A percentile compares a stretch with the other conserved stretches of the same genome.
Evolutionary conservation across 768 basidiomycete species (phyloP).

Genomic region (Myochromella boudieri): DNA sequence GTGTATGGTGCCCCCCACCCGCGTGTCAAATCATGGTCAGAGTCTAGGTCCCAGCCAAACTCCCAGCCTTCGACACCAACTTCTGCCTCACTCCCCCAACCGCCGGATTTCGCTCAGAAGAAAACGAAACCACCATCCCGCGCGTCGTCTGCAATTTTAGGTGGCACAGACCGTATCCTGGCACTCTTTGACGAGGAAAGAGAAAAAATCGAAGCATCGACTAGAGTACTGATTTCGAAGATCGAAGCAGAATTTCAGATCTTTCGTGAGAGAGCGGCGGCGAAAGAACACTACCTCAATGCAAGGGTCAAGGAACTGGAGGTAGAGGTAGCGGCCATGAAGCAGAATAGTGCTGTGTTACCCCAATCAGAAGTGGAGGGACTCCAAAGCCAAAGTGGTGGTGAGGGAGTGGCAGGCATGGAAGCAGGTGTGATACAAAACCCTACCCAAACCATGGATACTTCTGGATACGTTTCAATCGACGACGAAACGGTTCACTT

Average conservation of each 20-base stretch:
- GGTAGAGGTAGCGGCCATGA: conserved; percentile 1
- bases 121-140: no score
- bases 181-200: conserved; percentile 8
- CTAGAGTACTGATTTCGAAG: conserved; percentile 1
- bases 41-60: no score
- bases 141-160: conserved; percentile 3
- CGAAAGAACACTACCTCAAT: conserved; percentile 2
- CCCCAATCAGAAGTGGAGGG: neutral
- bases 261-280: neutral
- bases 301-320: conserved; percentile 11
- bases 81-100: no score
- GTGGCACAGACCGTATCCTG: conserved; percentile 10
- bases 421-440: neutral
- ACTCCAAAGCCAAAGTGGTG: neutral
- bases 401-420: neutral
- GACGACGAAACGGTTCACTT: neutral
- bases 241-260: conserved; percentile 8
- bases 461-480: neutral
- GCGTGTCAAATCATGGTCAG: no score
- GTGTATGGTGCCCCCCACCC: no score
- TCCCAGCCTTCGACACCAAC: no score
- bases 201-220: conserved; percentile 1
- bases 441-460: no score
- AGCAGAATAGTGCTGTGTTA: neutral
- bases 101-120: no score